These are phyloP conservation scores for Diutina ranongensis DNA, from an alignment of 1,139 yeast species.

Conservation along the genomic window DNA sequence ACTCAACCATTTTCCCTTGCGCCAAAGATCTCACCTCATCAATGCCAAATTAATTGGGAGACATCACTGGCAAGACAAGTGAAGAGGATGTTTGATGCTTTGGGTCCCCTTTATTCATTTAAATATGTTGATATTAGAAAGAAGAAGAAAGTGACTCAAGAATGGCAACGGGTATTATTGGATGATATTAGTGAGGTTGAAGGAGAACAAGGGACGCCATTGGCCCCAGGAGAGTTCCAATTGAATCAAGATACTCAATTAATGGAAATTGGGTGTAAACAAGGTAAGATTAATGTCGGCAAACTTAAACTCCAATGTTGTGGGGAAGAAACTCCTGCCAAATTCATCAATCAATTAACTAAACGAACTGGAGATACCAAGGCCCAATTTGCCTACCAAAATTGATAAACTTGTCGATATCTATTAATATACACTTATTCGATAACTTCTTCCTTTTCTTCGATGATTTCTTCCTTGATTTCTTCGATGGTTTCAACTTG, in stretches of 20 bases:
- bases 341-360: constrained; percentile 27
- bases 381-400: not conserved
- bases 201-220: not conserved
- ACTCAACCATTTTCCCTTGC: constrained; percentile 35
- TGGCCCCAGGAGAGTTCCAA: constrained; percentile 27
- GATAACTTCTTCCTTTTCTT: constrained; percentile 72
- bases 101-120: constrained; percentile 49
- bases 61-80: constrained; percentile 25
- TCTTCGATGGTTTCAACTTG: constrained; percentile 63
- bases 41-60: constrained; percentile 36
- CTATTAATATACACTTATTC: constrained; percentile 22
- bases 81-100: constrained; percentile 34
- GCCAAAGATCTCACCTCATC: constrained; percentile 33
- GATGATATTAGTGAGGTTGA: constrained; percentile 17
- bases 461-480: constrained; percentile 54
- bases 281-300: constrained; percentile 27
- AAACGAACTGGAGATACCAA: constrained; percentile 31
- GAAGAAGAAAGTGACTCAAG: constrained; percentile 18
- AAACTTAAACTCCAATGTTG: constrained; percentile 45
- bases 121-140: constrained; percentile 21
- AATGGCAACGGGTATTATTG: constrained; percentile 36
- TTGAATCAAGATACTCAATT: constrained; percentile 14
- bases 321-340: constrained; percentile 29
- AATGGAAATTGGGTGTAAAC: constrained; percentile 30
- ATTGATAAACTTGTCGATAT: too few relatives aligned